A percentile compares a stretch with the other conserved stretches of the same genome.
Evolutionary conservation across 768 basidiomycete species (phyloP).

Genomic region (Termitomyces sp.): DNA sequence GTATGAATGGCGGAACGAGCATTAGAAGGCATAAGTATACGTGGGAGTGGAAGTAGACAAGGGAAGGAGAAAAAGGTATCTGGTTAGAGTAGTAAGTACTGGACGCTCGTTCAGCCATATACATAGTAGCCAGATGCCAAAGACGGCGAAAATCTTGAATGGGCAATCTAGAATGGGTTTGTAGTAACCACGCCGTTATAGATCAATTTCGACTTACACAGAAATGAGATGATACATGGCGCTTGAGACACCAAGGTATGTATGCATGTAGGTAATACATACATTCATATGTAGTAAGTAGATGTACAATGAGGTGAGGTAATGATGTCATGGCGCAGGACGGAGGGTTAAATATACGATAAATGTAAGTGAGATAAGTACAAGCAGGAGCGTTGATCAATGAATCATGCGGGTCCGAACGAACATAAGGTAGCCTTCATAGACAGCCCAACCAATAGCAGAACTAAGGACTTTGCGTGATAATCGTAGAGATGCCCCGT

Average conservation of each 20-base stretch:
- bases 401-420: slow-evolving; percentile 30
- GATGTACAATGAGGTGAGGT: slow-evolving; percentile 3
- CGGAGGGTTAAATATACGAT: not conserved
- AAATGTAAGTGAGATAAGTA: not conserved
- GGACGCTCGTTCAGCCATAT: too few relatives aligned
- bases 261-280: not conserved
- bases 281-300: too few relatives aligned
- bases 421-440: slow-evolving; percentile 72
- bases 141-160: too few relatives aligned
- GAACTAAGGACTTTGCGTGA: slow-evolving; percentile 85
- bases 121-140: too few relatives aligned
- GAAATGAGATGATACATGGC: not conserved
- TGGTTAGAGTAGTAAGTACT: too few relatives aligned
- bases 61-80: too few relatives aligned
- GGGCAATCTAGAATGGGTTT: too few relatives aligned
- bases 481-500: slow-evolving; percentile 78
- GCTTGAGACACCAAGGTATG: not conserved
- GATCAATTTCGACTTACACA: too few relatives aligned
- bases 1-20: too few relatives aligned
- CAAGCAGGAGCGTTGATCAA: not conserved
- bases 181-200: too few relatives aligned
- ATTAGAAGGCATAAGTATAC: too few relatives aligned
- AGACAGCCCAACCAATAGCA: slow-evolving; percentile 90
- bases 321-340: not conserved
- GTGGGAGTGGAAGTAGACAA: too few relatives aligned